phyloP scores from a whole-genome alignment of 352 stramenopile genomes.

The Aphanomyces stellatus region DNA sequence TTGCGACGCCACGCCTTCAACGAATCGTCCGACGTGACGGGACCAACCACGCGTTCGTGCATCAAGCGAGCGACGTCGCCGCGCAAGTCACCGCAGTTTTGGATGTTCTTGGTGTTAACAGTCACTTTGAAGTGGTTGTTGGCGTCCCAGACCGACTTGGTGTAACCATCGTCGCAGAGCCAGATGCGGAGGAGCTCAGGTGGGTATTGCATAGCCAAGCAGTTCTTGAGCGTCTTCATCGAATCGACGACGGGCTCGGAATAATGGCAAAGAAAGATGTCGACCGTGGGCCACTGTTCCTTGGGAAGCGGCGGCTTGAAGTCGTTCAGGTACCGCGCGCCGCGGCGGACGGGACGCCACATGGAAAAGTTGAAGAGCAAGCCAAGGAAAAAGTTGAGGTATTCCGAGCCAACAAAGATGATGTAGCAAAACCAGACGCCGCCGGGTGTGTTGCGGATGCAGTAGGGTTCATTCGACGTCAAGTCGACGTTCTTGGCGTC shows the following conservation, averaged over 20 bases:
- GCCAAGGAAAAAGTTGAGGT: conserved; percentile 81
- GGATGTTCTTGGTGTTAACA: conserved; percentile 86
- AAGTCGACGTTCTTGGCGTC: conserved; percentile 70
- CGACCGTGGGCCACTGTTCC: conserved; percentile 81
- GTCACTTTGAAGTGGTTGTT: conserved; percentile 88
- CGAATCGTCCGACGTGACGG: conserved; percentile 60
- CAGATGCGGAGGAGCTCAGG: conserved; percentile 80
- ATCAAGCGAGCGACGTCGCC: conserved; percentile 74
- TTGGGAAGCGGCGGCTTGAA: conserved; percentile 85
- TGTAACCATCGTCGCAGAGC: conserved; percentile 86
- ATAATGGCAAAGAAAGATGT: conserved; percentile 87
- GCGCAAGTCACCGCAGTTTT: conserved; percentile 72
- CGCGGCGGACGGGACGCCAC: conserved; percentile 83
- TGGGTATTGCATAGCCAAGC: conserved; percentile 79
- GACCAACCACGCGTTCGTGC: conserved; percentile 78
- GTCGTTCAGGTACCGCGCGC: conserved; percentile 81
- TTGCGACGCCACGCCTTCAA: conserved; percentile 80
- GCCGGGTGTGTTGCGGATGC: conserved; percentile 52
- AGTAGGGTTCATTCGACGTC: conserved; percentile 58
- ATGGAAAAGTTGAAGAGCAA: conserved; percentile 88
- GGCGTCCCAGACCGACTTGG: conserved; percentile 81
- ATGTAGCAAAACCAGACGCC: conserved; percentile 76
- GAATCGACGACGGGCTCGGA: conserved; percentile 80
- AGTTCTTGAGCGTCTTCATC: conserved; percentile 83
- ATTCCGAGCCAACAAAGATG: conserved; percentile 82